Conservation (phyloP, 495 filamentous ascomycete genomes). For the Letharia columbiana region DNA sequence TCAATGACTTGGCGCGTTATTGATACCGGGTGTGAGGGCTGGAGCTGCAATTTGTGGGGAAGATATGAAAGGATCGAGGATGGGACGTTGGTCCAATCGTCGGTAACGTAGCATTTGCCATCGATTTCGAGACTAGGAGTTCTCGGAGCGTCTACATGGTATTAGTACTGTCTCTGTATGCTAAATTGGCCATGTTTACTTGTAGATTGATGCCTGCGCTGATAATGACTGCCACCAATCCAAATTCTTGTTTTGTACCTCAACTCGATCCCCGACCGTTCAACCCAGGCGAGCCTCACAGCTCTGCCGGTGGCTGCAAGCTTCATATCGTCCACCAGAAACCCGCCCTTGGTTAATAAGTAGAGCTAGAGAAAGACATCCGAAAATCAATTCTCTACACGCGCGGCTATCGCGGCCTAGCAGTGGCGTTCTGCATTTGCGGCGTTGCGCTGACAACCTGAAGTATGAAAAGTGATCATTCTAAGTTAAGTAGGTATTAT, state of each 20-base stretch:
- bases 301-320: slow-evolving; percentile 40
- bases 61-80: slow-evolving; percentile 63
- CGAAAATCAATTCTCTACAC: neutral
- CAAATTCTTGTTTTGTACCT: neutral
- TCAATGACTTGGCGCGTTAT: slow-evolving; percentile 91
- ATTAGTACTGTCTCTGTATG: neutral
- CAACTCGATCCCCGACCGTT: slow-evolving; percentile 16
- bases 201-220: slow-evolving; percentile 18
- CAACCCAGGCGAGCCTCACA: slow-evolving; percentile 31
- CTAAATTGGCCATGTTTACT: slow-evolving; percentile 6
- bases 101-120: slow-evolving; percentile 53
- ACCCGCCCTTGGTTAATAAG: neutral
- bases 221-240: neutral
- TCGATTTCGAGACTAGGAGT: slow-evolving; percentile 43
- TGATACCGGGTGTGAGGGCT: slow-evolving; percentile 78
- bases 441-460: neutral
- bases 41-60: slow-evolving; percentile 68
- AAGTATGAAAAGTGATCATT: too few species aligned
- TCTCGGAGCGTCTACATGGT: slow-evolving; percentile 11
- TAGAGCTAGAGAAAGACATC: neutral
- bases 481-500: neutral
- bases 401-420: neutral
- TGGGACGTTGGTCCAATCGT: slow-evolving; percentile 81
- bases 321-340: slow-evolving; percentile 31
- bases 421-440: neutral